Conservation (phyloP, 768 basidiomycete species). For the Coprinopsis marcescibilis region DNA sequence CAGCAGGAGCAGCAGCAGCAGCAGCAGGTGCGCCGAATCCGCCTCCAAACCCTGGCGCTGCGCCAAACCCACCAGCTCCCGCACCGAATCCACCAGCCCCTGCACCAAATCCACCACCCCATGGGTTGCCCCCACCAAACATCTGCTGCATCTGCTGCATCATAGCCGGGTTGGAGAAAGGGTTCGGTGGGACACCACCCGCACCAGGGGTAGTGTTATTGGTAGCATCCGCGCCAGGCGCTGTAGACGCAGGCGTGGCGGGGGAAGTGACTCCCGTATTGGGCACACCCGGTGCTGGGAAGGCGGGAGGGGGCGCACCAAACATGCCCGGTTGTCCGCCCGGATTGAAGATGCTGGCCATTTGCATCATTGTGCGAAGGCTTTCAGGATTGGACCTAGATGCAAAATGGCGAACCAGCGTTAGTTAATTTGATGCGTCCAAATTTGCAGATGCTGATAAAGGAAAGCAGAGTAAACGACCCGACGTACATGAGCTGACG, state of each 20-base stretch:
- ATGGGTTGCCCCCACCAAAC: conserved; percentile 20
- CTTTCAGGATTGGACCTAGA: conserved; percentile 69
- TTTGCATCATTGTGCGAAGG: conserved; percentile 70
- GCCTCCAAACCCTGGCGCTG: conserved; percentile 20
- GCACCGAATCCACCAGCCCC: conserved; percentile 18
- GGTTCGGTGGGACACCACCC: conserved; percentile 15
- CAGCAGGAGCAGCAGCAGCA: conserved; percentile 47
- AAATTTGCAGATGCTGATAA: not conserved
- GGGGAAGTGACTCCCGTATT: conserved; percentile 33
- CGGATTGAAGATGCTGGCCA: conserved; percentile 51
- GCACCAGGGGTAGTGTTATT: conserved; percentile 16
- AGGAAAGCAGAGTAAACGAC: not conserved
- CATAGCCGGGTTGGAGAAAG: conserved; percentile 36
- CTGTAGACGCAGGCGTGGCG: conserved; percentile 8
- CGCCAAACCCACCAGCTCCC: conserved; percentile 23
- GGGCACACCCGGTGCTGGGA: conserved; percentile 55
- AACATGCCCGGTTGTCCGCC: conserved; percentile 23
- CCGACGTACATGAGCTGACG: conserved; percentile 64
- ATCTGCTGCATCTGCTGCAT: conserved; percentile 38
- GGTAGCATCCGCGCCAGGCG: conserved; percentile 16
- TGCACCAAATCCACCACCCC: conserved; percentile 22
- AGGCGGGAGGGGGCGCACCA: conserved; percentile 20
- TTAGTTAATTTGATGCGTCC: no score
- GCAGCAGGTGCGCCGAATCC: conserved; percentile 16
- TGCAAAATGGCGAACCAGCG: not conserved